Base-by-base conservation (phyloP, 148 eudicot genomes). In the Fagopyrum tataricum region DNA sequence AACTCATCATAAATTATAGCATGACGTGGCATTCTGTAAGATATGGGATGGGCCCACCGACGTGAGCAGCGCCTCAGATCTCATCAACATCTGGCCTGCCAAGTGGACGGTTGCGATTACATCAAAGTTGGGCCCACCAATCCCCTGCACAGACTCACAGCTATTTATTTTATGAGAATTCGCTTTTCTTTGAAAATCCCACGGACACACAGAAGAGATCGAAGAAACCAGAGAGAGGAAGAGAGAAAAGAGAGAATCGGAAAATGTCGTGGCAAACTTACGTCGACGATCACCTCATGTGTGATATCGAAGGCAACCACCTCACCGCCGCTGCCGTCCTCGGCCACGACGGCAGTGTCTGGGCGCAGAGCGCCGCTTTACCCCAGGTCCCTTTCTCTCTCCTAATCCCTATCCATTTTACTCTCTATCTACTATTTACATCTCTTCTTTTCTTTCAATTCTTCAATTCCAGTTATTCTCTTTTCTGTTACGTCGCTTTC, bases 221-320 rank as follows among this genome's bases (percentile, higher is more conserved):
- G 18, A 20, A 52, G 56, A 52, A 6, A 31, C 37, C 37, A 52
- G 56, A 15, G 56, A 14, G 5, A n/a, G 20, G 56, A 4, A 52
- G 56, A 52, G 13, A 46, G 49, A 46, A 13, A 46, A 46, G 14
- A 52, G 56, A 15, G n/a, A 52, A 52, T 52, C 56, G 56, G 56
- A 71, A 71, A 71, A 46, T 69, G 72, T 69, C 72, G 47, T 69
- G 37, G 37, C 37, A 31, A 31, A 31, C 37, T 31, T 31, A 71
- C 55, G 73, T 71, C 37, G 73, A 44, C 55, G 73, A 71, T n/a
- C 73, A 71, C 52, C 39, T 71, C 55, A 42, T 71, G 73, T 71
- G 73, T 39, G 73, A 71, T 7, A 71, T 71, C 73, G 73, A 46
- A 42, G 73, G 73, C 9, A 71, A 71, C 55, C 49, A 18, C 18